Evolutionary conservation across 768 basidiomycete species (phyloP), one percentile per base, ranked within the genome.

Genomic region (Leccinum disarticulatum): DNA sequence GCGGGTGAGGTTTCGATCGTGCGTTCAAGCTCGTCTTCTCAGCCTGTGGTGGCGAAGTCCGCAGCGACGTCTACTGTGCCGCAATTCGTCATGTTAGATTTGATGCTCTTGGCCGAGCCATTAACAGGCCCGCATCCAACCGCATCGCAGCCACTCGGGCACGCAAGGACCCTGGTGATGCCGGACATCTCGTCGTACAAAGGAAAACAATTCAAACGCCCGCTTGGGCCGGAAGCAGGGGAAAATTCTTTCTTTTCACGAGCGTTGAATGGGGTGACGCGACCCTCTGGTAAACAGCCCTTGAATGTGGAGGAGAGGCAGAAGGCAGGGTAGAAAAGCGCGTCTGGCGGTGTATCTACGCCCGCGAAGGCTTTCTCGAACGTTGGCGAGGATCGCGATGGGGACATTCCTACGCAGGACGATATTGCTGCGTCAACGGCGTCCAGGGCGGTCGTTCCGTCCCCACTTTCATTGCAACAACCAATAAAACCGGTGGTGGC

Each of bases 241-340:
- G 64, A 65, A 13, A 68, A 65, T 13, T 4, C 66, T 4, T 72
- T 71, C 58, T 71, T 70, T 48, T 71, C 70, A 25, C 61, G 70
- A 25, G 70, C 58, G 7, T 38, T 72, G 59, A 49, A 4, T 22
- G 49, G 64, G 10, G 30, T 13, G 6, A 8, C 15, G 3, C 55
- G 54, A 6, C 17, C 11, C 43, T 43, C 60, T 48, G 27, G 9
- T 14, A 64, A 60, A 1, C 54, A 33, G 5, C 31, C 35, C 3
- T 31, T 11, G 19, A 57, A 22, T 7, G 17, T 14, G 4, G 65
- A 6, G 19, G 52, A 58, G 17, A 43, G 35, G 48, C 49, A 27
- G 28, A 19, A 5, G 52, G 50, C 27, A 27, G 7, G 31, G 28
- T 41, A 25, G 43, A 56, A 4, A 11, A 53, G 46, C 30, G 14